Evolutionary conservation across 345 rosid species (phyloP), one percentile per base, ranked within the genome.

Genomic region (Syzygium grande): DNA sequence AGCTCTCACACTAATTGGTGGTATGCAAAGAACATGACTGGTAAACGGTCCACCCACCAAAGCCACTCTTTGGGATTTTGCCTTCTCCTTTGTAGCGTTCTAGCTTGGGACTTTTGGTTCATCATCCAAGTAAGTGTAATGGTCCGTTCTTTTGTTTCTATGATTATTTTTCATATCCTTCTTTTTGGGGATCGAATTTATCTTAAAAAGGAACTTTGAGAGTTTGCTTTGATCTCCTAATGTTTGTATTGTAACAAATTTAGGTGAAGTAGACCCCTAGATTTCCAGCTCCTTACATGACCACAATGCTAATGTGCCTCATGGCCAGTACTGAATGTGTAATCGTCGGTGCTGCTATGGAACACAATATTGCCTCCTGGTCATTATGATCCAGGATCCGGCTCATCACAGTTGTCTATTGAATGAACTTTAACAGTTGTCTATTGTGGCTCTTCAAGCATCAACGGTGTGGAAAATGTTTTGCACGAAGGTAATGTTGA

Each of bases 241-340:
- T 58, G 7, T 8, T 41, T 34, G 52, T 51, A 53, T 23, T 86
- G 52, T 11, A 5, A 78, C 6, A 34, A 58, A 86, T 88, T 52
- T 94, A 95, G 98, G 95, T 94, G 34, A 91, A 89, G 61, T 85
- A 95, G 90, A 94, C 89, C 89, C 89, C 7, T 84, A 93, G 87
- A 58, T 97, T 95, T 88, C 92, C 94, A 51, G 98, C 96, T 88
- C 99, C 98, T 6, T 95, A 94, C 94, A 95, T 98, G 5, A 92
- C 92, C 92, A 96, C 97, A 16, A 89, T 92, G 11, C 83, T 97
- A 52, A 94, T 94, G 97, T 95, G 96, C 86, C 86, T 93, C n/a
- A 92, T 95, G 95, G 95, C 95, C 46, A 43, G 1, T 43, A 43
- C 46, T 51, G 86, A 94, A 91, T 95, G 98, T 85, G 88, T 89